Evolutionary conservation across 495 filamentous ascomycete genomes (phyloP), one percentile per base, ranked within the genome.

Genomic region (Talaromyces proteolyticus): DNA sequence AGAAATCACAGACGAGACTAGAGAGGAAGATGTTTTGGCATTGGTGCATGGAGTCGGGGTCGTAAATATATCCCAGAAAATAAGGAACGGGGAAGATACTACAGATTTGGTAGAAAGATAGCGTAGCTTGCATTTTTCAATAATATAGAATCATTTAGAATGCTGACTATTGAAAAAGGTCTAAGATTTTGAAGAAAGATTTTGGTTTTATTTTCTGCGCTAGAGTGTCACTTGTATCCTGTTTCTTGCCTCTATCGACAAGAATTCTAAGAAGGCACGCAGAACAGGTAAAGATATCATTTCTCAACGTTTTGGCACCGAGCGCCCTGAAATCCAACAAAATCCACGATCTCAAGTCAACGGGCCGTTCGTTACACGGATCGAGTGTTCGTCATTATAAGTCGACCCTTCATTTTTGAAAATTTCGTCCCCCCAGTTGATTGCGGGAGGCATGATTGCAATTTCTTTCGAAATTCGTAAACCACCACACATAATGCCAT

Each of bases 11-110:
- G 37, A 47, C 3, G 40, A 24, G 4, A 47, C 20, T 29, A 53
- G 20, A 19, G 25, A 49, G 20, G 41, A 48, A 22, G 54, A 52
- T 44, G 37, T 53, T 18, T 22, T 53, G 43, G 51, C 51, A 7
- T 42, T 57, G 18, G 51, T 57, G n/a, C 47, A 37, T 25, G 55
- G 55, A 2, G 51, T 57, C 41, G 55, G 55, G 4, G 20, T 57
- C 39, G 52, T 57, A 23, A 53, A 57, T 52, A 39, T 57, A 23
- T 52, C 53, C 0, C 21, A 47, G 12, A 36, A 24, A 14, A 29
- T 45, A 36, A 54, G 47, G 25, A 38, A 54, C 43, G 52, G 44
- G 8, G 34, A 53, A 22, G 36, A 49, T 40, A 3, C 40, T 25
- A 49, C 18, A 41, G 20, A 14, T 18, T 3, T 4, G 24, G 21